Evolutionary conservation across 768 basidiomycete genomes (phyloP), one percentile per base, ranked within the genome.

Genomic region (Lentinula boryana): DNA sequence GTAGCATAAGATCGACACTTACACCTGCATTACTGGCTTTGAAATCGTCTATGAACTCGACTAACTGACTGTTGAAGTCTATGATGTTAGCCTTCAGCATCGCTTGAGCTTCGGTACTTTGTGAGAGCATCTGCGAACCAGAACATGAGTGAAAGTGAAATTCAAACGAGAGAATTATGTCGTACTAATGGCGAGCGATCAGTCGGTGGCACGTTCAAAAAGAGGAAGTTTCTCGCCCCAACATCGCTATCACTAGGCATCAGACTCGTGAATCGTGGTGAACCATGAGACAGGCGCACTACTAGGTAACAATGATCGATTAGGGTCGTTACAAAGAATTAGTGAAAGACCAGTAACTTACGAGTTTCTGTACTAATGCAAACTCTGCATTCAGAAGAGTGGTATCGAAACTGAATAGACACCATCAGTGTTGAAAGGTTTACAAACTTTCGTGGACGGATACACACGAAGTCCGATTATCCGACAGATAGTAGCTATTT

Each of bases 221-320:
- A 81, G 10, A 81, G 63, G 68, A 82, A 82, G 66, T 80, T 83
- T 40, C 86, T 75, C 7, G 79, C 87, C 16, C 87, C 87, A 31
- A 69, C 77, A 43, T 74, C 71, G 72, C 81, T 82, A 54, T 13
- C 2, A 31, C 7, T 9, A 15, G 5, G 7, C 5, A 2, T 31
- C 18, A 23, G 4, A 16, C 4, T 18, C n/a, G 32, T 15, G 56
- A 58, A 23, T 10, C 9, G 35, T 15, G 18, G 6, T 23, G 41
- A 43, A 43, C 4, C 41, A 43, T 27, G 23, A 1, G 41, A 43
- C 21, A 13, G 41, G 52, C 70, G 60, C 64, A 76, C 72, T 71
- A 79, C 76, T 70, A 68, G n/a, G 13, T 15, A 13, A 38, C 3
- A 16, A 50, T 38, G 9, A 48, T 51, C 16, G 67, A 61, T 62